phyloP scores from a whole-genome alignment of 495 filamentous ascomycete species.

The Xylaria scruposa region DNA sequence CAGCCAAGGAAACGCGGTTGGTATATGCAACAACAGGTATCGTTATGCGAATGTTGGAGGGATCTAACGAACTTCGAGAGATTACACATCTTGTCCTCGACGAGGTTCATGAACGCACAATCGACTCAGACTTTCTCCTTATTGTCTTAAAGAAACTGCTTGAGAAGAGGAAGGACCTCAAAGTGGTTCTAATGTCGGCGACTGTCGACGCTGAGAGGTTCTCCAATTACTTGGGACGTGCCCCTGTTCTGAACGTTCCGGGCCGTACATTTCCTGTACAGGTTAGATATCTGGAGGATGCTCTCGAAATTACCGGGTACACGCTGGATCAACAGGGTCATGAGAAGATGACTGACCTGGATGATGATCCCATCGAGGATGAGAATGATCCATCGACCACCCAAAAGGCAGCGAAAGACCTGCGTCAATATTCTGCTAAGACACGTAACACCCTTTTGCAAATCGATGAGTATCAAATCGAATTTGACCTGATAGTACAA shows the following conservation, averaged over 20 bases:
- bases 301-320: constrained; percentile 80
- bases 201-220: constrained; percentile 92
- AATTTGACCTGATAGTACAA: constrained; percentile 79
- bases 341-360: constrained; percentile 57
- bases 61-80: constrained; percentile 80
- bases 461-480: constrained; percentile 86
- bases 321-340: constrained; percentile 59
- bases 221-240: constrained; percentile 82
- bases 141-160: constrained; percentile 87
- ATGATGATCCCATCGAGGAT: constrained; percentile 61
- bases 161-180: constrained; percentile 70
- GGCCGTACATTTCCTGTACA: constrained; percentile 92
- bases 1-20: constrained; percentile 77
- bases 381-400: constrained; percentile 52
- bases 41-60: constrained; percentile 95
- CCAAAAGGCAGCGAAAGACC: constrained; percentile 56
- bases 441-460: constrained; percentile 75
- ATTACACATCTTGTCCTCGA: constrained; percentile 93
- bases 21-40: constrained; percentile 91
- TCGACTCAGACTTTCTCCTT: constrained; percentile 94
- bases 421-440: constrained; percentile 74
- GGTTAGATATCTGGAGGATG: constrained; percentile 89
- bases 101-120: constrained; percentile 92
- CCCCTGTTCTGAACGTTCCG: constrained; percentile 86
- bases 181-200: constrained; percentile 93